phyloP scores from a whole-genome alignment of 148 eudicot genomes.

The Cornus suecica region DNA sequence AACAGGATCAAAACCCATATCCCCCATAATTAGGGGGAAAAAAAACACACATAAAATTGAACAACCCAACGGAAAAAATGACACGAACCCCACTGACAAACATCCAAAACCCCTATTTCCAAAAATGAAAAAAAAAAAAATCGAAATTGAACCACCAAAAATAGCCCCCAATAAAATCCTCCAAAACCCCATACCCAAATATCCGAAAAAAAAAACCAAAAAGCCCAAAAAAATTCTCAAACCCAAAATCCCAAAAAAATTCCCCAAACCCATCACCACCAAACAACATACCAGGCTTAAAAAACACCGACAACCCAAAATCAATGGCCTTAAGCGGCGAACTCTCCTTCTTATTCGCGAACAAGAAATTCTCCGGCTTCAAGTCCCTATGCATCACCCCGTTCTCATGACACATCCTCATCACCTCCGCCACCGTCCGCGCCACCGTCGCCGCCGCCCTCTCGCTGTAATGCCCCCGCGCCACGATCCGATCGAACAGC shows the following conservation, averaged over 20 bases:
- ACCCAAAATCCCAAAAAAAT: neutral
- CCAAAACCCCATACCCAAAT: too few relatives aligned
- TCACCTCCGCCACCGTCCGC: slow-evolving; percentile 73
- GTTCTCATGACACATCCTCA: slow-evolving; percentile 73
- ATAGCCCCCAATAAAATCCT: too few relatives aligned
- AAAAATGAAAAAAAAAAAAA: too few relatives aligned
- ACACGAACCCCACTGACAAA: neutral
- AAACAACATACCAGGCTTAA: slow-evolving; percentile 58
- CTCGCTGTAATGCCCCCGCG: slow-evolving; percentile 83
- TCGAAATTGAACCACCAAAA: too few relatives aligned
- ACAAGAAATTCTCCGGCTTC: slow-evolving; percentile 90
- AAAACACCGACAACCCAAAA: slow-evolving; percentile 86
- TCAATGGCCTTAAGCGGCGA: slow-evolving; percentile 79
- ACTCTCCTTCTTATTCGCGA: slow-evolving; percentile 80
- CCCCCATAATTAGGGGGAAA: neutral
- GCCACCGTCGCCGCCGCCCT: slow-evolving; percentile 76
- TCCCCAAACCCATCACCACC: neutral
- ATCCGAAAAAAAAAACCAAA: neutral
- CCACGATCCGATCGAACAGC: slow-evolving; percentile 79
- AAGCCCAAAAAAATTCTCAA: neutral
- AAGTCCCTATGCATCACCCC: slow-evolving; percentile 87
- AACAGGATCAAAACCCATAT: neutral
- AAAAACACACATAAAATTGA: too few relatives aligned
- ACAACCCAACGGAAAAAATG: neutral
- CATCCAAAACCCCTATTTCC: neutral